Evolutionary conservation across 2,329 filamentous ascomycete genomes (phyloP), one percentile per base, ranked within the genome.

Genomic region (Aspergillus floridensis): DNA sequence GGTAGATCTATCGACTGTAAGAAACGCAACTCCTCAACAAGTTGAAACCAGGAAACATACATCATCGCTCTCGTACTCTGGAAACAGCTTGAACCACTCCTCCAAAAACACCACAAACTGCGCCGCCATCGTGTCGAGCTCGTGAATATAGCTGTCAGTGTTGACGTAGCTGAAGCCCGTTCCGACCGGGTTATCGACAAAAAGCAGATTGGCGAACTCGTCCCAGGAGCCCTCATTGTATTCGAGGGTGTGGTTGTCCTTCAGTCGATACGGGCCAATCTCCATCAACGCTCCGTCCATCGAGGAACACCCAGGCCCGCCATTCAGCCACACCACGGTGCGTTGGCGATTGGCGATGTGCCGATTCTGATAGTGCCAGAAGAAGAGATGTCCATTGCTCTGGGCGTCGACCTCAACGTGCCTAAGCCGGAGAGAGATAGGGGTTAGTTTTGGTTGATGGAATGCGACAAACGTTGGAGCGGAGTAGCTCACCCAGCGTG

Each of bases 201-300:
- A 99, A 60, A 99, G 85, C 54, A 99, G 77, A 70, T 99, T 99
- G 65, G 95, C 92, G 71, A 98, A 99, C 79, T 99, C 93, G 76
- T 96, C 90, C 96, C 96, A 99, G 1, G 92, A 93, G n/a, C 95
- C 95, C 57, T 96, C 89, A 74, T 97, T 97, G 74, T 91, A 87
- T 59, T 81, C 81, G 59, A 99, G 79, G 70, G 88, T 82, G 77
- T 83, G 77, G 32, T 89, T 85, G 65, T 93, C 85, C 71, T 89
- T 88, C 59, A 99, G 79, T 65, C 95, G 84, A 75, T 97, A 99
- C 2, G 95, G 95, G 0, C 95, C 95, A 64, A 99, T 86, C 76
- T 99, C 95, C 87, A 98, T 98, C 81, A 98, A 77, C 2, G 92
- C 92, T 66, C 93, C 95, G 75, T 99, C 96, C 83, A 97, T 93